Percentiles rank a stretch among this genome's conserved stretches.
phyloP scores from a whole-genome alignment of 2,329 filamentous ascomycete genomes.

The Aspergillus uvarum region DNA sequence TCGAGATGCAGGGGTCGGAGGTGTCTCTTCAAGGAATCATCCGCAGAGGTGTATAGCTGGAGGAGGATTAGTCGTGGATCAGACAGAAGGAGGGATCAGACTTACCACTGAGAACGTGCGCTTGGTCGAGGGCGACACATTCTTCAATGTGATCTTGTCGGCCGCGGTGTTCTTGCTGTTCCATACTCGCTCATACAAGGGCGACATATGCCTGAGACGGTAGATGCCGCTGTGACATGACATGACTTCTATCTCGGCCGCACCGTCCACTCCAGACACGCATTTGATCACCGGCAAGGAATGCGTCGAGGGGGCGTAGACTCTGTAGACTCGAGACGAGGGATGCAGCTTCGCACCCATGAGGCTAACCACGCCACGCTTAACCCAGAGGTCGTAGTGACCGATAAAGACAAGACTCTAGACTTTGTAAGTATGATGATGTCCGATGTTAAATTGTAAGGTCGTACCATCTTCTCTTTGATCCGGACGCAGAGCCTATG shows the following conservation, averaged over 20 bases:
- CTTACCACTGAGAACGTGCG: slow-evolving; percentile 45
- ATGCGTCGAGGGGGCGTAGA: slow-evolving; percentile 58
- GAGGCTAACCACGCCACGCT: slow-evolving; percentile 55
- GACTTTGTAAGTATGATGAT: slow-evolving; percentile 18
- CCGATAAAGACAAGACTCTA: slow-evolving; percentile 50
- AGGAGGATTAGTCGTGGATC: slow-evolving; percentile 8
- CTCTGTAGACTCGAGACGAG: slow-evolving; percentile 44
- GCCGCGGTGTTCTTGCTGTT: slow-evolving; percentile 37
- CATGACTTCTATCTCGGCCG: slow-evolving; percentile 50
- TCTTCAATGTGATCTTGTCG: slow-evolving; percentile 34
- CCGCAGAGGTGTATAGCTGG: slow-evolving; percentile 43
- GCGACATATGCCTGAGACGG: slow-evolving; percentile 49
- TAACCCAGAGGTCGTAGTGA: slow-evolving; percentile 58
- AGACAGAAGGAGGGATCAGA: not conserved
- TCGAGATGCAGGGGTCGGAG: slow-evolving; percentile 45
- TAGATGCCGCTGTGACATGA: slow-evolving; percentile 48
- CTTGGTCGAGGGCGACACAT: slow-evolving; percentile 25
- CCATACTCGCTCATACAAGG: slow-evolving; percentile 57
- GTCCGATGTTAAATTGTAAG: not conserved
- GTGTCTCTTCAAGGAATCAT: slow-evolving; percentile 44
- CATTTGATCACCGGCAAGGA: slow-evolving; percentile 56
- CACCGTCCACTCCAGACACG: slow-evolving; percentile 41
- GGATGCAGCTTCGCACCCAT: slow-evolving; percentile 59
- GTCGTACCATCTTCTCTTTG: slow-evolving; percentile 39
- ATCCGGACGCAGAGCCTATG: slow-evolving; percentile 41